Percentiles rank a stretch among this genome's conserved stretches.
These are phyloP conservation scores for Vachellia pachyceras DNA, from an alignment of 306 rosid species.

Conservation along the genomic window DNA sequence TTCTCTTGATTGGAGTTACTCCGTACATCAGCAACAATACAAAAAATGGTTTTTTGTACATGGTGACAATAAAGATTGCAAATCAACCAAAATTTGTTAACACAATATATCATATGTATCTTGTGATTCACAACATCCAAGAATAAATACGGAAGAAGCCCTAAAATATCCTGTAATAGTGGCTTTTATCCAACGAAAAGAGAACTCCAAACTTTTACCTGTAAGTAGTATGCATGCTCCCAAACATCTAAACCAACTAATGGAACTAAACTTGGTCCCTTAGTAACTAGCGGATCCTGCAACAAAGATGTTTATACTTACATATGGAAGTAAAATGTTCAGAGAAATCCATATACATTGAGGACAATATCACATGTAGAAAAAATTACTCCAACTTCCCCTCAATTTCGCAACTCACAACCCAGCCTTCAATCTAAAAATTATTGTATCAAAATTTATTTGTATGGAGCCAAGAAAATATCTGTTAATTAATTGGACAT, in stretches of 20 bases:
- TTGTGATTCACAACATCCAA: neutral
- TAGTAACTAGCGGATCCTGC: conserved; percentile 96
- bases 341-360: conserved; percentile 21
- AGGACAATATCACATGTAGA: neutral
- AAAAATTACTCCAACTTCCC: conserved; percentile 1
- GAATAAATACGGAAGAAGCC: neutral
- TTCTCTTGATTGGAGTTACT: neutral
- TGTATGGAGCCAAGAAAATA: neutral
- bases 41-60: neutral
- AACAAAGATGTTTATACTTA: conserved; percentile 45
- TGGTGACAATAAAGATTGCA: neutral
- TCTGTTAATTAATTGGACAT: neutral
- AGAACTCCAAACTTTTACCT: conserved; percentile 61
- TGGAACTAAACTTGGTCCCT: conserved; percentile 82
- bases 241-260: conserved; percentile 96
- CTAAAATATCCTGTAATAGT: neutral
- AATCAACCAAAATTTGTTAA: neutral
- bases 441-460: neutral
- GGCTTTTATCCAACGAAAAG: neutral
- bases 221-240: conserved; percentile 98
- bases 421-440: neutral
- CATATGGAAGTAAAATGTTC: neutral
- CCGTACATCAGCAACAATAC: neutral
- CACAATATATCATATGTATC: neutral
- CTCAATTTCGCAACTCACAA: neutral